These are phyloP conservation scores for Zygosaccharomyces bisporus DNA, from an alignment of 805 yeast species.

Conservation along the genomic window DNA sequence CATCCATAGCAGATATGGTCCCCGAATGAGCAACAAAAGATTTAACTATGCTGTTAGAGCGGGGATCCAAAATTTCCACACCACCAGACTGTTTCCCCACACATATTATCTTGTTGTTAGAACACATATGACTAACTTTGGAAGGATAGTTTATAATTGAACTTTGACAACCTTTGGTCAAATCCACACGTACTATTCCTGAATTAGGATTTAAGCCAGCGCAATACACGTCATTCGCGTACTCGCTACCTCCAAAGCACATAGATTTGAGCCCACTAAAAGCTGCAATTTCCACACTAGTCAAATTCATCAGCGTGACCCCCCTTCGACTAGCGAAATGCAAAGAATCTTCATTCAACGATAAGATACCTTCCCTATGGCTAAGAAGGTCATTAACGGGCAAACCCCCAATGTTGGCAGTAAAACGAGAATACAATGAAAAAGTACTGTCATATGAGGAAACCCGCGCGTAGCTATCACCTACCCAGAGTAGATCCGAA, in stretches of 20 bases:
- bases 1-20: constrained; percentile 58
- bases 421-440: constrained; percentile 54
- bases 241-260: constrained; percentile 39
- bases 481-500: constrained; percentile 83
- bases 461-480: constrained; percentile 56
- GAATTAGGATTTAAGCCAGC: constrained; percentile 38
- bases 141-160: constrained; percentile 42
- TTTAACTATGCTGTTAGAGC: constrained; percentile 44
- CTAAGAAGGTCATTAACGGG: constrained; percentile 52
- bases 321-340: constrained; percentile 59
- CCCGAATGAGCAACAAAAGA: constrained; percentile 59
- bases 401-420: constrained; percentile 44
- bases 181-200: constrained; percentile 43
- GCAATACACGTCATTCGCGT: constrained; percentile 44
- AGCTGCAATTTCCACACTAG: constrained; percentile 32
- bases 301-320: constrained; percentile 37
- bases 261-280: constrained; percentile 39
- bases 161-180: constrained; percentile 38
- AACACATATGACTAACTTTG: constrained; percentile 45
- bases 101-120: constrained; percentile 51
- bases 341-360: constrained; percentile 50
- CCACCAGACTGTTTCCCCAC: constrained; percentile 59
- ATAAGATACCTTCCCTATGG: constrained; percentile 54
- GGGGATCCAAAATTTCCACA: constrained; percentile 62
- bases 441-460: constrained; percentile 45